phyloP scores from a whole-genome alignment of 768 basidiomycete genomes.

The Lactarius vividus region DNA sequence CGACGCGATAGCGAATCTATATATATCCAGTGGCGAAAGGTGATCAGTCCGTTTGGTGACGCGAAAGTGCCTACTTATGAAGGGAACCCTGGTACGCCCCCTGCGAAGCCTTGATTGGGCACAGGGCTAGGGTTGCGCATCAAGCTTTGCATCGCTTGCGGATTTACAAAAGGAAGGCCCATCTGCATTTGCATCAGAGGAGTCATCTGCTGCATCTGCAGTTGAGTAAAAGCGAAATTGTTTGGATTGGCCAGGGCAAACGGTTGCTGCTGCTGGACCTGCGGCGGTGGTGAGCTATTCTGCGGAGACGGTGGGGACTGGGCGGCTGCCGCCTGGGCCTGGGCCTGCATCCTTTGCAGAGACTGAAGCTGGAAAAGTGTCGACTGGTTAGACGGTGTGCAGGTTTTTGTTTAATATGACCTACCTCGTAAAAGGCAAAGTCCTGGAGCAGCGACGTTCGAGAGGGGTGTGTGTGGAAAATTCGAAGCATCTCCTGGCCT shows the following conservation, averaged over 20 bases:
- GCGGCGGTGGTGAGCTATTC: constrained; percentile 34
- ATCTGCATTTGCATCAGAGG: constrained; percentile 65
- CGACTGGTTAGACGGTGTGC: constrained; percentile 6
- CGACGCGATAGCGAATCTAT: constrained; percentile 15
- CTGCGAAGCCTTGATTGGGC: constrained; percentile 40
- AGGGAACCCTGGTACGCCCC: constrained; percentile 25
- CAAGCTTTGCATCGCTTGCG: constrained; percentile 82
- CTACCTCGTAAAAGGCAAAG: constrained; percentile 87
- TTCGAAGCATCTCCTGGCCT: constrained; percentile 93
- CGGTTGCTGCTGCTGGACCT: constrained; percentile 44
- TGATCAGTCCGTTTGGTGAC: constrained; percentile 1
- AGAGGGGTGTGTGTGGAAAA: constrained; percentile 91
- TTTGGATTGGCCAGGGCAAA: constrained; percentile 51
- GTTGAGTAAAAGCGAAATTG: constrained; percentile 49
- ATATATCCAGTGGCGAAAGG: constrained; percentile 12
- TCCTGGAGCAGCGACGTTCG: constrained; percentile 93
- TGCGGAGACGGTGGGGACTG: constrained; percentile 37
- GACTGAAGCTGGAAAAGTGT: constrained; percentile 33
- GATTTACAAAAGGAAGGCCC: constrained; percentile 51
- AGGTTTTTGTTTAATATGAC: constrained; percentile 24
- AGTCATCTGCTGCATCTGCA: constrained; percentile 53
- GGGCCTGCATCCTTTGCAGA: constrained; percentile 78
- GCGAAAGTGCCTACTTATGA: constrained; percentile 24
- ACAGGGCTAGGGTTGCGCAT: constrained; percentile 79
- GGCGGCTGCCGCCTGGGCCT: constrained; percentile 41